Evolutionary conservation across 208 protist genomes (phyloP), one percentile per base, ranked within the genome.

Genomic region (Leishmania tarentolae): DNA sequence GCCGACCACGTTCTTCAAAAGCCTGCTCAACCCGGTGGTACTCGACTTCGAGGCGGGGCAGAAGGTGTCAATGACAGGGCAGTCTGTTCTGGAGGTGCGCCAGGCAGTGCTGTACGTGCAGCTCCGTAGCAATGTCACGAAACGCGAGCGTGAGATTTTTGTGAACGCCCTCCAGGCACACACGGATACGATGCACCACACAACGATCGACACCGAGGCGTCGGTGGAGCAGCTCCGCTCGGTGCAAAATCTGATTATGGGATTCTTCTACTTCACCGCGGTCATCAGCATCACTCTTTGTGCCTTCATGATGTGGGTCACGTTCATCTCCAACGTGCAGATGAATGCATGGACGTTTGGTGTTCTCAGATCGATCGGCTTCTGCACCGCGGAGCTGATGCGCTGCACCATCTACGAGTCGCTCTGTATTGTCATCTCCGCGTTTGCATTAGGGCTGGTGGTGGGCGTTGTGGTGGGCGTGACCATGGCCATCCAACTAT

Each of bases 271-370:
- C 83, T 91, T 98, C 66, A 98, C 97, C 66, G 83, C 97, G 15
- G 80, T 90, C 40, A 90, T 99, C 17, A 93, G 95, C 65, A 88
- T 98, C 24, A 83, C 95, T 8, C 79, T 99, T 6, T 98, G 96
- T 76, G 98, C 98, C 76, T 98, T 99, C 83, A 96, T 99, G 82
- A 87, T 99, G 71, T 99, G 96, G 95, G 82, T 99, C 17, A 98
- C 96, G 0, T 99, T 99, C 87, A 94, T 93, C 46, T 85, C 97
- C 0, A 99, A 99, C 77, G 97, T 99, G 66, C 90, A 92, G 75
- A 94, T 99, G 56, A 98, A 99, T 81, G 80, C 87, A 52, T 99
- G 98, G 95, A 91, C 98, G 42, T 97, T 99, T 87, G 98, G 96
- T 71, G 96, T 99, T 9, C 86, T 99, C 6, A 86, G 98, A 61